A percentile compares a stretch with the other conserved stretches of the same genome.
phyloP scores from a whole-genome alignment of 2,329 filamentous ascomycete species.

The Aspergillus ruber region DNA sequence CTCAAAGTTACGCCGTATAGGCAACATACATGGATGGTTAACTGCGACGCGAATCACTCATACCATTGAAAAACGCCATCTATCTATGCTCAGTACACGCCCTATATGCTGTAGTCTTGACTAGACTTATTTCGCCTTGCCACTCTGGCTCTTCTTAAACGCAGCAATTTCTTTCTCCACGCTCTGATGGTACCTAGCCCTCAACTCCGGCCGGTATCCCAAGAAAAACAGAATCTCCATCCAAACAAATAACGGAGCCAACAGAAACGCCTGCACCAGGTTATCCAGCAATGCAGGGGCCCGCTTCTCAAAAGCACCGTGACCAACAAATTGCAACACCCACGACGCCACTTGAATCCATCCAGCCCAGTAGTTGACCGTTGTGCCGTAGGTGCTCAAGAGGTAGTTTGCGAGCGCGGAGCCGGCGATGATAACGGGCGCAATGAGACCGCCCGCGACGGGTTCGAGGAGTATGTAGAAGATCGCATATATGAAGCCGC shows the following conservation, averaged over 20 bases:
- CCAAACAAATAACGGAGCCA: constrained; percentile 96
- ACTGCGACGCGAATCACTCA: too few relatives aligned
- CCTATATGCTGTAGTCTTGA: neutral
- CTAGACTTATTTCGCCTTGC: constrained; percentile 14
- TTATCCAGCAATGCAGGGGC: constrained; percentile 89
- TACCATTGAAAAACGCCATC: too few relatives aligned
- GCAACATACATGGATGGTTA: too few relatives aligned
- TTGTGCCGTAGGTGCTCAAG: constrained; percentile 55
- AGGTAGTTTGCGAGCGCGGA: constrained; percentile 73
- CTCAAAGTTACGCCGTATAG: too few relatives aligned
- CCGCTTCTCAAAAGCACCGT: constrained; percentile 80
- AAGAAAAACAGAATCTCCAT: constrained; percentile 85
- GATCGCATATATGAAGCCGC: constrained; percentile 58
- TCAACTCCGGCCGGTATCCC: constrained; percentile 84
- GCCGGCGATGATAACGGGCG: constrained; percentile 66
- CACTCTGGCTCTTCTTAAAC: constrained; percentile 53
- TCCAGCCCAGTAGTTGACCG: constrained; percentile 60
- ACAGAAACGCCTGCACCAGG: constrained; percentile 79
- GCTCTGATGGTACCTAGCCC: constrained; percentile 68
- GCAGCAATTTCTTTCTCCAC: constrained; percentile 73
- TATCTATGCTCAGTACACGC: too few relatives aligned
- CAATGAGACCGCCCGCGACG: constrained; percentile 73
- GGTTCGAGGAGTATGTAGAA: constrained; percentile 92
- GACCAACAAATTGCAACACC: constrained; percentile 86
- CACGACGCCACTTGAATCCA: constrained; percentile 68